Percentiles rank a stretch among this genome's conserved stretches.
Conservation (phyloP, 2,329 filamentous ascomycete species). For the Claviceps purpurea region DNA sequence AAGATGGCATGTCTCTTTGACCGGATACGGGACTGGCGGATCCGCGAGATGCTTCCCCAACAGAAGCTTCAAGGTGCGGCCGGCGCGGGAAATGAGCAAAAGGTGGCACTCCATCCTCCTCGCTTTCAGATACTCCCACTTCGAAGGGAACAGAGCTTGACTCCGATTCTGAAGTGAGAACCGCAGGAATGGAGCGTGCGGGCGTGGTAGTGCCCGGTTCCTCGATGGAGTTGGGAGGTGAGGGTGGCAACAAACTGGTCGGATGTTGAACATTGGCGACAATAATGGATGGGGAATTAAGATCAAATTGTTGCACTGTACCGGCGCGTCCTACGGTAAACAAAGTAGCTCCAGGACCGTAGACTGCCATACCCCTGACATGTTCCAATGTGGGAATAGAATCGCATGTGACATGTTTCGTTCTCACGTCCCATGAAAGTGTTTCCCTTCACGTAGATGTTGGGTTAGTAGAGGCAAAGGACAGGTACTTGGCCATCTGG, state of each 20-base stretch:
- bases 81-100: constrained; percentile 63
- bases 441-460: constrained; percentile 50
- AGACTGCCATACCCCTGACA: constrained; percentile 71
- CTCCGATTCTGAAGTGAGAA: constrained; percentile 39
- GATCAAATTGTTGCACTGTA: constrained; percentile 87
- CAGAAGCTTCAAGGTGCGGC: constrained; percentile 44
- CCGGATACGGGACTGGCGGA: constrained; percentile 54
- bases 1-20: constrained; percentile 45
- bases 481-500: background rate
- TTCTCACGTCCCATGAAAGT: constrained; percentile 90
- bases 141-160: constrained; percentile 42
- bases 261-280: constrained; percentile 81
- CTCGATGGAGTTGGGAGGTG: constrained; percentile 69
- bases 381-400: constrained; percentile 73
- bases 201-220: constrained; percentile 47
- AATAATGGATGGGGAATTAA: constrained; percentile 69
- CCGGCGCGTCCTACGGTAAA: constrained; percentile 84
- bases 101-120: constrained; percentile 65
- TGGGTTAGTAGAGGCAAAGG: background rate
- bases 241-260: constrained; percentile 64
- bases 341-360: constrained; percentile 78
- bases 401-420: constrained; percentile 91
- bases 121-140: constrained; percentile 54
- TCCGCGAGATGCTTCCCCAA: constrained; percentile 44
- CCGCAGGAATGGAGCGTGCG: constrained; percentile 31